Conservation (phyloP, 164 flowering plant genomes). For the Chimonanthus praecox region DNA sequence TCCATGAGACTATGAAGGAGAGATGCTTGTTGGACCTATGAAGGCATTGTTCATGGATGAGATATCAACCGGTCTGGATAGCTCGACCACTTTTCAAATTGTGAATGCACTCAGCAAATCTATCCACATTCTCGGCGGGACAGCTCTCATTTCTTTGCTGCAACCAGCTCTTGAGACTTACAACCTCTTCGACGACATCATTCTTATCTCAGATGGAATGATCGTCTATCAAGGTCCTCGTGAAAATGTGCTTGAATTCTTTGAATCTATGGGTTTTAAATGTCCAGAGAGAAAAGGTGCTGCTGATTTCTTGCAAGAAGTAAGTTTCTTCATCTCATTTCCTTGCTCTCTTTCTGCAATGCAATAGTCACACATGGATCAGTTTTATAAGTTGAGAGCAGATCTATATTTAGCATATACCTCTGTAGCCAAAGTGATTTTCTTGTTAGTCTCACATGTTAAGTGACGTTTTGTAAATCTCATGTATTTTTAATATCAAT, state of each 20-base stretch:
- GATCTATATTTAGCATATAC: too few species aligned
- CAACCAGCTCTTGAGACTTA: constrained; percentile 45
- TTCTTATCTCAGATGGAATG: background rate
- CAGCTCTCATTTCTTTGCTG: constrained; percentile 36
- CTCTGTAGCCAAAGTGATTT: too few species aligned
- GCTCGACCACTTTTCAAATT: constrained; percentile 58
- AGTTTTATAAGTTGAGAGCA: too few species aligned
- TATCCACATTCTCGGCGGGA: constrained; percentile 38
- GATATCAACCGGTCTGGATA: constrained; percentile 46
- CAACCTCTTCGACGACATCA: constrained; percentile 24
- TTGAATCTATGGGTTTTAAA: background rate
- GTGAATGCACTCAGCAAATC: constrained; percentile 43
- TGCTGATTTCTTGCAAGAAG: background rate
- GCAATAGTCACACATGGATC: too few species aligned
- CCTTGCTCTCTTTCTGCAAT: background rate
- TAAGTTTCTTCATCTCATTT: background rate
- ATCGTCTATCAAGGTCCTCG: background rate
- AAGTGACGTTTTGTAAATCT: too few species aligned
- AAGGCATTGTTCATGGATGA: constrained; percentile 29
- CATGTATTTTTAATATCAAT: too few species aligned
- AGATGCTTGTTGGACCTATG: constrained; percentile 44
- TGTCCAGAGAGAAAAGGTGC: background rate
- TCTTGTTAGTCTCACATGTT: too few species aligned
- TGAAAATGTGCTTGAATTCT: background rate
- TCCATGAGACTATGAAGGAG: constrained; percentile 28